Evolutionary conservation across 2,329 filamentous ascomycete genomes (phyloP).

Genomic region (Fusarium solani-melongenae): DNA sequence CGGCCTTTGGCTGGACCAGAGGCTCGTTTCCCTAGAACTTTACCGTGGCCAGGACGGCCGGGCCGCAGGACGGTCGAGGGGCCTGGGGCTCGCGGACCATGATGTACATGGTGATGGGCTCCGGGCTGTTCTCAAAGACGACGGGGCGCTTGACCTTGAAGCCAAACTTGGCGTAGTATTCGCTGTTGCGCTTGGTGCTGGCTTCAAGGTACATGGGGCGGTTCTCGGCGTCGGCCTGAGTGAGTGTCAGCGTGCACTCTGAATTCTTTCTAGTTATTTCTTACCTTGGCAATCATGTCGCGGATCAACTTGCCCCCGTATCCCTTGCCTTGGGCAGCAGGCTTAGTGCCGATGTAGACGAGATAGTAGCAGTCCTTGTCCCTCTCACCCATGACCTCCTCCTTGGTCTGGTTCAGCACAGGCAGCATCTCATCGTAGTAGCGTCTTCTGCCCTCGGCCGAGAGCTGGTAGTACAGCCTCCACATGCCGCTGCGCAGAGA

Average conservation of each 20-base stretch:
- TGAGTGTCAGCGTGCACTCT: background rate
- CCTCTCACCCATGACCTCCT: constrained; percentile 72
- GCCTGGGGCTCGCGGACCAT: constrained; percentile 81
- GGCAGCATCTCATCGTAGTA: constrained; percentile 84
- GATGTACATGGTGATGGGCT: constrained; percentile 76
- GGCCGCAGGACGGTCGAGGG: constrained; percentile 42
- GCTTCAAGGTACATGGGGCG: constrained; percentile 83
- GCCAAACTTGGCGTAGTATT: constrained; percentile 80
- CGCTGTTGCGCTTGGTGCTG: constrained; percentile 73
- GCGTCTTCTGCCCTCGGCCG: constrained; percentile 75
- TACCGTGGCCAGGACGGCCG: constrained; percentile 34
- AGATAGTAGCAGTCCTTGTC: constrained; percentile 82
- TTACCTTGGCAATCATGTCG: constrained; percentile 72
- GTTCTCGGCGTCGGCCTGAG: constrained; percentile 75
- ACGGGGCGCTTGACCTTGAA: constrained; percentile 75
- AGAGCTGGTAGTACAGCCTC: constrained; percentile 80
- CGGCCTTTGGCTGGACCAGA: constrained; percentile 25
- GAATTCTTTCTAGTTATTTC: constrained; percentile 32
- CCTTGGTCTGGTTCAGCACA: constrained; percentile 78
- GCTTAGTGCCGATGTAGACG: constrained; percentile 83
- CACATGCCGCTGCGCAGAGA: constrained; percentile 80
- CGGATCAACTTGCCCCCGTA: constrained; percentile 78
- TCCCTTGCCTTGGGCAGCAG: constrained; percentile 75
- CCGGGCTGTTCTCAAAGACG: constrained; percentile 66
- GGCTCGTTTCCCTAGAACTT: constrained; percentile 41